Evolutionary conservation across 768 basidiomycete species (phyloP), one percentile per base, ranked within the genome.

Genomic region (Agaricus blazei): DNA sequence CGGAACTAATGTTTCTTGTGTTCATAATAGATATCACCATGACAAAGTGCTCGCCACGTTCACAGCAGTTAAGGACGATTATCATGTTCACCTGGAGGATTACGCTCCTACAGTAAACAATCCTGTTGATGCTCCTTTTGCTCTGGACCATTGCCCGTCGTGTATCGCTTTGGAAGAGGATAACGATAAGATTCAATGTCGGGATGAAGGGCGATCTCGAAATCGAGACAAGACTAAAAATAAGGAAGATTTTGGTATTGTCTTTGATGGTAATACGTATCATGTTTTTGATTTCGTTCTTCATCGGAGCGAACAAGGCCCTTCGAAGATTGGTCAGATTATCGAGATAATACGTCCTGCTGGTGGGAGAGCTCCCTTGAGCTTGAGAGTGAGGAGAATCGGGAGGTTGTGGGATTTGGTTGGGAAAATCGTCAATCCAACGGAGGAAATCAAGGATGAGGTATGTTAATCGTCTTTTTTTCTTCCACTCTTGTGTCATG

Each of bases 271-370:
- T 0, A 60, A 70, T 1, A 67, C 67, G 0, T 90, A 84, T 58
- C 90, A 92, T 52, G 48, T 71, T 0, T 67, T 82, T 42, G 89
- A 91, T 37, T 88, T 80, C 58, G 79, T 82, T 4, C 69, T 84
- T 4, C 77, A 84, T 62, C 69, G 64, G 19, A 72, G 76, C 0
- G 65, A 72, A 0, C 59, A 71, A 1, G 84, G 84, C 0, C 79
- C 54, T 26, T 49, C 54, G 9, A 28, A 56, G 31, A 50, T 56
- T 19, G 54, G 54, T 5, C 54, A 56, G 41, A 56, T 56, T 11
- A 36, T 58, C n/a, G 57, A 58, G n/a, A 43, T 49, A 28, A 9
- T 48, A 12, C 43, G 24, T 28, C 43, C 54, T 3, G n/a, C 38
- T 15, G 26, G 82, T 1, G 84, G 80, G 3, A 61, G 0, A 79